Base-by-base conservation (phyloP, 1,284 basidiomycete genomes). In the Sporisorium reilianum region DNA sequence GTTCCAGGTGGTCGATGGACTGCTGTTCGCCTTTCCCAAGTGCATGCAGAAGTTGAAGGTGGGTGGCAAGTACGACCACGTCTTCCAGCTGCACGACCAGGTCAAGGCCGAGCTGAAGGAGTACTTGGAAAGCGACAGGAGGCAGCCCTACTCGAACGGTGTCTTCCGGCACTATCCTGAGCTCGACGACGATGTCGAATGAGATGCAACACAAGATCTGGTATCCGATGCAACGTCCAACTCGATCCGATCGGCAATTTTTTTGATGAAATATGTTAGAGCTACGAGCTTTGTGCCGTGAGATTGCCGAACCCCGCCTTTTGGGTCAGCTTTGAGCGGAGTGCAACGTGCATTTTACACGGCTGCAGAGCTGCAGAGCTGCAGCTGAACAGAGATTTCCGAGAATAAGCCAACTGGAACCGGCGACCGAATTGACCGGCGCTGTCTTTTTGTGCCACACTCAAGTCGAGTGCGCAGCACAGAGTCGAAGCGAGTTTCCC, bases 1-100 rank as follows among this genome's bases (percentile, higher is more conserved):
- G 23, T 89, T 88, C 81, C 87, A 82, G 51, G 72, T 86, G 22
- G 11, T 86, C 2, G 79, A 82, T 20, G 86, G 87, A 46, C 65
- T 88, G n/a, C 60, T 80, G 20, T 88, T 85, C 70, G 88, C 88
- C 22, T 89, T 88, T 80, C 89, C 89, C 4, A 85, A 80, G 36
- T 84, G 85, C 14, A 77, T 87, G 72, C 73, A 57, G 7, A 78
- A 81, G 26, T 50, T 87, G 14, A 50, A 74, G 41, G 63, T 75
- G n/a, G 40, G 44, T 4, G 58, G 40, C 41, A 75, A 85, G 52
- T 87, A 86, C 75, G 75, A 81, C 5, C 71, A 81, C 14, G 38
- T 85, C 26, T 75, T 77, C 22, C 56, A 45, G 9, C 75, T 83
- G 20, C 65, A 82, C 49, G 42, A 69, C 32, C 63, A 69, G 16